Evolutionary conservation across 345 rosid genomes (phyloP).

Genomic region (Populus simonii): DNA sequence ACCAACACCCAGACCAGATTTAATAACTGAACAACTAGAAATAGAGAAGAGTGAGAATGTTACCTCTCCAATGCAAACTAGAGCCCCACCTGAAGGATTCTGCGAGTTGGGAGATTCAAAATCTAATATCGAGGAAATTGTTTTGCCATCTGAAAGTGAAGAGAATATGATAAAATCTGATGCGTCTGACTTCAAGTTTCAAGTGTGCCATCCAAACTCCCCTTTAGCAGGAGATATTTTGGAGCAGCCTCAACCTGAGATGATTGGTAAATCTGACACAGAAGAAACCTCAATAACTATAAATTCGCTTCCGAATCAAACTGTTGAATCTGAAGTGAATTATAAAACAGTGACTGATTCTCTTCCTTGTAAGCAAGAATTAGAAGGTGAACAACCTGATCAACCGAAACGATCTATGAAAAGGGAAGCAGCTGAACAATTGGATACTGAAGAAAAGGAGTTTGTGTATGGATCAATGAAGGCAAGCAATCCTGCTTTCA

Average conservation of each 20-base stretch:
- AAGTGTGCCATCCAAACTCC: slow-evolving; percentile 23
- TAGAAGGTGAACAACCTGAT: slow-evolving; percentile 50
- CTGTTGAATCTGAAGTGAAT: slow-evolving; percentile 23
- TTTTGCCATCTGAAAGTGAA: slow-evolving; percentile 32
- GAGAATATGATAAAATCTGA: slow-evolving; percentile 39
- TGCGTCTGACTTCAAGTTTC: slow-evolving; percentile 29
- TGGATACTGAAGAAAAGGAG: slow-evolving; percentile 45
- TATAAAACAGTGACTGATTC: slow-evolving; percentile 27
- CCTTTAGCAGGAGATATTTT: slow-evolving; percentile 20
- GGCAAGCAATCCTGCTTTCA: slow-evolving; percentile 60
- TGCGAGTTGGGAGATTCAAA: slow-evolving; percentile 28
- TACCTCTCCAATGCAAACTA: slow-evolving; percentile 23
- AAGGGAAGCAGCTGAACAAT: slow-evolving; percentile 50
- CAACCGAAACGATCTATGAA: slow-evolving; percentile 42
- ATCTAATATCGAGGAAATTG: slow-evolving; percentile 24
- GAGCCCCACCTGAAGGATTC: slow-evolving; percentile 33
- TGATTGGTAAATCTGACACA: slow-evolving; percentile 29
- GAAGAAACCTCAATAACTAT: slow-evolving; percentile 39
- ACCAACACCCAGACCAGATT: slow-evolving; percentile 31
- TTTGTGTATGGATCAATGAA: slow-evolving; percentile 44
- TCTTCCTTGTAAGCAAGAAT: slow-evolving; percentile 36
- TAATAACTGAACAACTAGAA: slow-evolving; percentile 32
- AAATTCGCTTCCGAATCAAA: slow-evolving; percentile 28
- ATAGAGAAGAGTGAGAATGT: slow-evolving; percentile 29
- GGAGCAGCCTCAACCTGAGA: slow-evolving; percentile 40